Base-by-base conservation (phyloP, 192 early-diverging fungal species). In the Backusella liffmaniae region DNA sequence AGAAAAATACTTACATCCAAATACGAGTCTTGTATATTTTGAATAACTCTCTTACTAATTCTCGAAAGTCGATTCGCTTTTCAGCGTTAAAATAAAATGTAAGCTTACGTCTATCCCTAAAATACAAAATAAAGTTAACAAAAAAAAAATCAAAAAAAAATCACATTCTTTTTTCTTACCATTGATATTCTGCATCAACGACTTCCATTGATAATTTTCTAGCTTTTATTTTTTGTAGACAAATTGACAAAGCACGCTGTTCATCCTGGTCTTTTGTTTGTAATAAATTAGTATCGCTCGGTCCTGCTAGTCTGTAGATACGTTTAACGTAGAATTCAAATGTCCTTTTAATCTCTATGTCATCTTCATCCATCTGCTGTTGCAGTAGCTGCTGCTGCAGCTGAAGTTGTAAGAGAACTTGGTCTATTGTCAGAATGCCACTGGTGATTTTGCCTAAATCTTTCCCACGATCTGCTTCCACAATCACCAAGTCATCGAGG, bases 1-100 rank as follows among this genome's bases (percentile, higher is more conserved):
- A 70, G 16, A 42, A 16, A 44, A 5, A 9, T 30, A 10, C 62
- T 66, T 77, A 93, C 95, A 98, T 96, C 97, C 97, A 99, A 78
- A 99, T 97, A 41, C 97, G 92, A 18, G 97, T 97, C 83, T 98
- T 98, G 84, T 96, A 98, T 66, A 95, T 92, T 79, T 97, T 98
- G 85, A 97, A 99, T 66, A 98, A 86, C 49, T 97, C 96, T 59
- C 96, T 90, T 71, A 98, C 96, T 76, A 99, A 88, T 84, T 98
- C 96, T 70, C 96, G 89, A 85, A 99, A 99, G 82, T 99, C 96
- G 66, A 99, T 95, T 51, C 97, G 90, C 73, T 92, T 90, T 66
- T 96, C 95, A 23, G 96, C 95, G 18, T 93, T 93, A 85, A 97
- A 99, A 81, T 96, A 97, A 69, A 98, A 99, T 3, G 97, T 99